Evolutionary conservation across 495 filamentous ascomycete genomes (phyloP).

Genomic region (Aspergillus steynii): DNA sequence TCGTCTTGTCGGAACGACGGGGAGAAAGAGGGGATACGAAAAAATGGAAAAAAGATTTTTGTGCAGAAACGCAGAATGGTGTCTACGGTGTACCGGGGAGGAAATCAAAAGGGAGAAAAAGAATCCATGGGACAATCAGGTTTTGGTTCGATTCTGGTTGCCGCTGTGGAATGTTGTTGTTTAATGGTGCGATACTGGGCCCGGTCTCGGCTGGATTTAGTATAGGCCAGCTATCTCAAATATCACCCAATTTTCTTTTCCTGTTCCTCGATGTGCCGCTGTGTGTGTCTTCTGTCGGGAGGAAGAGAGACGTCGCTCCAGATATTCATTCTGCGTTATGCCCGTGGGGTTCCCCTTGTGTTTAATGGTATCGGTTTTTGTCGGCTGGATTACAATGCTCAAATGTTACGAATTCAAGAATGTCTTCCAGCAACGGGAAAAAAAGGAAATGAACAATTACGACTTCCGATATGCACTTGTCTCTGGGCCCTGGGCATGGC

Average conservation of each 20-base stretch:
- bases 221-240: conserved; percentile 36
- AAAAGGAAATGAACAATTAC: conserved; percentile 5
- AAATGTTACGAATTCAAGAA: conserved; percentile 4
- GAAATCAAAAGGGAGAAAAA: conserved; percentile 16
- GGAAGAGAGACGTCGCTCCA: conserved; percentile 5
- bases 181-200: conserved; percentile 28
- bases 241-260: conserved; percentile 33
- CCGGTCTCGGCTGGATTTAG: conserved; percentile 30
- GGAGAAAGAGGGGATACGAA: background rate
- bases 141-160: conserved; percentile 20
- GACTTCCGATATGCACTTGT: background rate
- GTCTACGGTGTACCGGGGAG: conserved; percentile 21
- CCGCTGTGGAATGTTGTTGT: conserved; percentile 20
- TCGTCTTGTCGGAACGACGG: background rate
- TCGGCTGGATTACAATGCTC: conserved; percentile 7
- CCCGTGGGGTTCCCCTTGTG: conserved; percentile 7
- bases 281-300: background rate
- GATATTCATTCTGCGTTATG: conserved; percentile 9
- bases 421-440: background rate
- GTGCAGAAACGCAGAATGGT: conserved; percentile 17
- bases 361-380: conserved; percentile 6
- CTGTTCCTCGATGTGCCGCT: conserved; percentile 5
- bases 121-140: conserved; percentile 14
- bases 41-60: conserved; percentile 7
- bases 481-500: background rate